These are phyloP conservation scores for Populus hybrid DNA, from an alignment of 441 rosid species.

Conservation along the genomic window DNA sequence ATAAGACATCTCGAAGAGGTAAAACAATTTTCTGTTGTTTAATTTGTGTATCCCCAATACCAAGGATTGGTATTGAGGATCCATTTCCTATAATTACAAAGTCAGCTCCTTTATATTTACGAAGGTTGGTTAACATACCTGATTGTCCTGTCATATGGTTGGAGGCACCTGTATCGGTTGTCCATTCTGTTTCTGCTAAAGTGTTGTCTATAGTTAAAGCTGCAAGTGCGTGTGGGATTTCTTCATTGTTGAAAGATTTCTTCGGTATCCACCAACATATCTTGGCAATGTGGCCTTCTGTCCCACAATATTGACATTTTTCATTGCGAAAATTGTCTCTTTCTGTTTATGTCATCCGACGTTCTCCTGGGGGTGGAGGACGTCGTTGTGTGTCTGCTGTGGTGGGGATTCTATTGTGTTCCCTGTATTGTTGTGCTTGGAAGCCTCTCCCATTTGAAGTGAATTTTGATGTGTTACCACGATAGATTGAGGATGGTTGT, in stretches of 20 bases:
- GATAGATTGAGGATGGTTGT: background rate
- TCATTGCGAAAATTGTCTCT: background rate
- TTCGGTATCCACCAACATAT: constrained; percentile 10
- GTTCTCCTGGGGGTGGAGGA: constrained; percentile 5
- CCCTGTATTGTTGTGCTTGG: background rate
- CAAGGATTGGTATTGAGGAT: no score
- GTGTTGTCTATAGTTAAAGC: no score
- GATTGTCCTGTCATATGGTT: no score
- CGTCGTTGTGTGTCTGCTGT: background rate
- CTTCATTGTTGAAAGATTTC: background rate
- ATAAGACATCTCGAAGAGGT: no score
- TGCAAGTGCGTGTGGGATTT: no score
- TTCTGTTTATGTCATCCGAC: background rate
- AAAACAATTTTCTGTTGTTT: no score
- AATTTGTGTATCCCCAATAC: no score
- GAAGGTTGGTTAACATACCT: no score
- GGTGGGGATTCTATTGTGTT: background rate
- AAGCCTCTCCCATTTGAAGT: background rate
- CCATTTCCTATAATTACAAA: no score
- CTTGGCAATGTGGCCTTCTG: background rate
- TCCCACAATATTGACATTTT: background rate
- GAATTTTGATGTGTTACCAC: background rate
- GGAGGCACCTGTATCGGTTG: no score
- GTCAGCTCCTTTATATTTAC: no score
- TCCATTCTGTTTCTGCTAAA: no score